These are phyloP conservation scores for Hanseniaspora clermontiae DNA, from an alignment of 805 yeast genomes.

Conservation along the genomic window DNA sequence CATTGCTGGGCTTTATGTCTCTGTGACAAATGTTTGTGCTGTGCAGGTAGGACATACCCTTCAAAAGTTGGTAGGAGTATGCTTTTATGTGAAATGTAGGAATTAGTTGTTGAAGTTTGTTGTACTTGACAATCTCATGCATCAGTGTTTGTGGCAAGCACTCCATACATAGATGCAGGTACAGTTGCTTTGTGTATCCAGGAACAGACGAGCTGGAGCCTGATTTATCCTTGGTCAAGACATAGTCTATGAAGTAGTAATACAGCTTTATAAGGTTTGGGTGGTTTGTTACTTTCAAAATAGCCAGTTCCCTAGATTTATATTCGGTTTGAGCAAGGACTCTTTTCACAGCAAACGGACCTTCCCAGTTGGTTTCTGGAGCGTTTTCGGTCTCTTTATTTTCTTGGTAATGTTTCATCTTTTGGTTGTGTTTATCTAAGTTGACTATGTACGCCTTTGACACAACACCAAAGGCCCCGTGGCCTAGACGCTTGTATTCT, in stretches of 20 bases:
- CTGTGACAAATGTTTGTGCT: slow-evolving; percentile 72
- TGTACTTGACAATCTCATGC: slow-evolving; percentile 57
- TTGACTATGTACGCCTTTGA: slow-evolving; percentile 49
- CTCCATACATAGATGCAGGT: slow-evolving; percentile 78
- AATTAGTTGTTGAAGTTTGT: slow-evolving; percentile 45
- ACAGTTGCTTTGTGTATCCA: slow-evolving; percentile 27
- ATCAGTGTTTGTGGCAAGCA: slow-evolving; percentile 73
- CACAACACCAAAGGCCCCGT: slow-evolving; percentile 80
- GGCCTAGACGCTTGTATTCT: slow-evolving; percentile 66
- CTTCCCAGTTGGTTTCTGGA: slow-evolving; percentile 39
- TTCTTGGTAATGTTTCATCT: slow-evolving; percentile 19
- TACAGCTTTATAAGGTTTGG: slow-evolving; percentile 65
- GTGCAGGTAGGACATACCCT: slow-evolving; percentile 74
- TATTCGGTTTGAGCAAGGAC: slow-evolving; percentile 83
- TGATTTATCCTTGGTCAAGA: slow-evolving; percentile 17
- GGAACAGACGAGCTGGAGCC: neutral
- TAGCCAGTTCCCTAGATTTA: slow-evolving; percentile 68
- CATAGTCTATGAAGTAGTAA: slow-evolving; percentile 55
- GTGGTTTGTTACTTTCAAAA: slow-evolving; percentile 60
- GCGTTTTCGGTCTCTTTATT: neutral
- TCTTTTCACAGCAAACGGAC: slow-evolving; percentile 74
- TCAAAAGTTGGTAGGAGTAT: slow-evolving; percentile 65
- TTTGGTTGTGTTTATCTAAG: slow-evolving; percentile 22
- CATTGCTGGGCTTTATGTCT: slow-evolving; percentile 75
- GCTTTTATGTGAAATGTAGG: slow-evolving; percentile 66